A percentile compares a stretch with the other conserved stretches of the same genome.
Evolutionary conservation across 441 rosid genomes (phyloP).

Genomic region (Adansonia grandidieri): DNA sequence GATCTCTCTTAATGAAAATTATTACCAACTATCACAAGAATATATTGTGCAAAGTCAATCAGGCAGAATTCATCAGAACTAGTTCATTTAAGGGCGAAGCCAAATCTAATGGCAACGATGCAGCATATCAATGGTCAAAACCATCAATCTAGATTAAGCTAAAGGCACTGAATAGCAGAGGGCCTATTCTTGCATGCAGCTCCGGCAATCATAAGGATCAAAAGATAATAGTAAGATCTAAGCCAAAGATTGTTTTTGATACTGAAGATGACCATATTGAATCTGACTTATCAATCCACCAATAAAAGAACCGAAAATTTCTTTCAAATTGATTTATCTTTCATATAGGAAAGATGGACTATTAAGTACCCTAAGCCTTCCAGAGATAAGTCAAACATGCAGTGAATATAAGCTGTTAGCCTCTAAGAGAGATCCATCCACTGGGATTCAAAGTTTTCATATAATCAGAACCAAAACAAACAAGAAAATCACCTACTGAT

Average conservation of each 20-base stretch:
- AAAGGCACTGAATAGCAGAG: not conserved
- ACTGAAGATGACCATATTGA: not conserved
- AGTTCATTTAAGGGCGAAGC: not conserved
- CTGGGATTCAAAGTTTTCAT: not conserved
- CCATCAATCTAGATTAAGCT: not conserved
- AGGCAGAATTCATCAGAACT: not conserved
- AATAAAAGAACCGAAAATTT: not conserved
- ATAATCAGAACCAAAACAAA: not conserved
- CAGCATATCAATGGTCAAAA: not conserved
- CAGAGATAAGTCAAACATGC: not conserved
- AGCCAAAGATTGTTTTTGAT: not conserved
- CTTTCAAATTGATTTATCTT: not conserved
- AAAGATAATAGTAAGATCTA: slow-evolving; percentile 5
- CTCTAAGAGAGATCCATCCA: slow-evolving; percentile 7
- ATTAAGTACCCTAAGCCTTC: not conserved
- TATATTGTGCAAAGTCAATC: not conserved
- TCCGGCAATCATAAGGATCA: slow-evolving; percentile 17
- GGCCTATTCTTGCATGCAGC: slow-evolving; percentile 1
- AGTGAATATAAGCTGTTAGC: not conserved
- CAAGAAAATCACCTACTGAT: not conserved
- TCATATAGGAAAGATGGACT: not conserved
- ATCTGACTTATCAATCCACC: slow-evolving; percentile 9
- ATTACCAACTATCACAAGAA: slow-evolving; percentile 12
- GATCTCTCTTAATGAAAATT: not conserved
- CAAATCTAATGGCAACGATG: not conserved